Percentiles rank a stretch among this genome's conserved stretches.
phyloP scores from a whole-genome alignment of 106 monocot genomes.

The Apostasia ramifera region DNA sequence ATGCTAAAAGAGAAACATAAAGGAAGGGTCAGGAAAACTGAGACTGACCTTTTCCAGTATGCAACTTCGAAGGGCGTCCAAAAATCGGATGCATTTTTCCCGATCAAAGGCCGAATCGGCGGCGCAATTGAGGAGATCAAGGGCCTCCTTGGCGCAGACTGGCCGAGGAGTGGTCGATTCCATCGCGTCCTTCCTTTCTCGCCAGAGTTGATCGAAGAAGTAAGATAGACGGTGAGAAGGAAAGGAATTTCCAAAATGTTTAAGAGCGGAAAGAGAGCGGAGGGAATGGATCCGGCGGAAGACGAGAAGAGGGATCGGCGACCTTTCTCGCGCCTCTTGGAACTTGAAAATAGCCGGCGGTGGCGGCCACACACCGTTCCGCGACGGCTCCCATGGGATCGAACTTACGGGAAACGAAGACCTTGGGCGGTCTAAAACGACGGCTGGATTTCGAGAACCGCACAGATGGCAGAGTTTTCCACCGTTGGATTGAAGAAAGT shows the following conservation, averaged over 20 bases:
- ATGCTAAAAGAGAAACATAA: not conserved
- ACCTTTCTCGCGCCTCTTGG: too few species aligned
- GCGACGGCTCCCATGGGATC: too few species aligned
- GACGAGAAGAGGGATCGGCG: too few species aligned
- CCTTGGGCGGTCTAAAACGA: too few species aligned
- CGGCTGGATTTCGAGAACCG: too few species aligned
- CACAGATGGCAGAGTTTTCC: too few species aligned
- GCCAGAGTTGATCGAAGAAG: not conserved
- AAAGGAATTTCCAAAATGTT: not conserved
- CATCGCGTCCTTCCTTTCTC: not conserved
- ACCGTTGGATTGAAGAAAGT: too few species aligned
- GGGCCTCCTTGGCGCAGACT: slow-evolving; percentile 30
- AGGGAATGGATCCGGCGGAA: too few species aligned
- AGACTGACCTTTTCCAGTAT: slow-evolving; percentile 25
- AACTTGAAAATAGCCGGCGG: too few species aligned
- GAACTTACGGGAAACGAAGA: too few species aligned
- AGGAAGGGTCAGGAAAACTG: not conserved
- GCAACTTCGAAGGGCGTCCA: slow-evolving; percentile 38
- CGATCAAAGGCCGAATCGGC: slow-evolving; percentile 24
- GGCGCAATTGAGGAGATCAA: slow-evolving; percentile 62
- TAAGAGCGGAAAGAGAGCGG: too few species aligned
- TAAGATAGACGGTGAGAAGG: not conserved
- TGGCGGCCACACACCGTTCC: too few species aligned
- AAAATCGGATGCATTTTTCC: slow-evolving; percentile 39
- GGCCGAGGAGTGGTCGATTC: slow-evolving; percentile 13